These are phyloP conservation scores for Sphaerulina vaccinii DNA, from an alignment of 2,329 filamentous ascomycete genomes.

Conservation along the genomic window DNA sequence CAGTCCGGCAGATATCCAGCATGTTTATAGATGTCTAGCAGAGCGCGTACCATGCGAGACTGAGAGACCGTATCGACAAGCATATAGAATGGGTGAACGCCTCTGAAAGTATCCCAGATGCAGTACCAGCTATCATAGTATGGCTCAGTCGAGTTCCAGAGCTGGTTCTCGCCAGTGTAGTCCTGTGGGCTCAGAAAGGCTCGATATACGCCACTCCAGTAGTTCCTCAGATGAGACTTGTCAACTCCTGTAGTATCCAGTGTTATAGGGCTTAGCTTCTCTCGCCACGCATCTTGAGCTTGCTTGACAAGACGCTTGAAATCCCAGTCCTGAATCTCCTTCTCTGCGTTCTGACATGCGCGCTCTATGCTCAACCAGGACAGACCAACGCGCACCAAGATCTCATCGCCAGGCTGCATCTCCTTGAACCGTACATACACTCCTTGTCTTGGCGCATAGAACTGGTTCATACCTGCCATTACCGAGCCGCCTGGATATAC, in stretches of 20 bases:
- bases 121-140: conserved; percentile 58
- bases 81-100: conserved; percentile 64
- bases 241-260: conserved; percentile 38
- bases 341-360: conserved; percentile 66
- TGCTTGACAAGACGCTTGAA: conserved; percentile 54
- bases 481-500: conserved; percentile 42
- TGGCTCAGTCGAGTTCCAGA: conserved; percentile 45
- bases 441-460: conserved; percentile 24
- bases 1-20: conserved; percentile 73
- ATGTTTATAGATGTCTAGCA: conserved; percentile 69
- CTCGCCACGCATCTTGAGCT: conserved; percentile 41
- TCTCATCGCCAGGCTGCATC: conserved; percentile 42
- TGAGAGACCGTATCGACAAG: conserved; percentile 65
- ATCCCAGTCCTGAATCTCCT: conserved; percentile 64
- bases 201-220: conserved; percentile 47
- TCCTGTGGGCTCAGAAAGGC: conserved; percentile 48
- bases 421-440: conserved; percentile 38
- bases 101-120: conserved; percentile 47
- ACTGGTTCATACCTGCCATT: conserved; percentile 35
- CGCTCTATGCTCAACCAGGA: conserved; percentile 66
- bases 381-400: conserved; percentile 63
- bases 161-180: conserved; percentile 47
- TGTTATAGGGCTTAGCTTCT: conserved; percentile 41
- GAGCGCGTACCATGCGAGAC: conserved; percentile 64
- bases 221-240: conserved; percentile 38